phyloP scores from a whole-genome alignment of 2,329 filamentous ascomycete genomes.

The Sclerotinia glacialis region DNA sequence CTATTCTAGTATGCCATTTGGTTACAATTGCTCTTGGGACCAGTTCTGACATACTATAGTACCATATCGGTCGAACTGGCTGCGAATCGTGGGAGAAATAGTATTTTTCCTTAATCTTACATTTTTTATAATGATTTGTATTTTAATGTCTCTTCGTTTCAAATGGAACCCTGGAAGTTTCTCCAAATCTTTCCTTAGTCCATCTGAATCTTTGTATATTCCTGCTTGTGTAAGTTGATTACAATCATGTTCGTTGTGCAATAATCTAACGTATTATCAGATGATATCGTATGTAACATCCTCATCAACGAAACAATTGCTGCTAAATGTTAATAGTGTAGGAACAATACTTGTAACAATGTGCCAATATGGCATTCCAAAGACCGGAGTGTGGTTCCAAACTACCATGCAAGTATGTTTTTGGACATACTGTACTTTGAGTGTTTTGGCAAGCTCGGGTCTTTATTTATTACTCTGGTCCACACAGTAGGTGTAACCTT shows the following conservation, averaged over 20 bases:
- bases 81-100: slow-evolving; percentile 56
- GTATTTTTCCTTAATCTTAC: slow-evolving; percentile 63
- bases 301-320: neutral
- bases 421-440: slow-evolving; percentile 70
- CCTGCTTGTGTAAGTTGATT: slow-evolving; percentile 56
- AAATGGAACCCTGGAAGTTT: slow-evolving; percentile 68
- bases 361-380: slow-evolving; percentile 69
- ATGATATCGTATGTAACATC: slow-evolving; percentile 44
- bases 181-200: slow-evolving; percentile 68
- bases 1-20: slow-evolving; percentile 48
- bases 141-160: slow-evolving; percentile 67
- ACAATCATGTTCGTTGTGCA: neutral
- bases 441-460: slow-evolving; percentile 63
- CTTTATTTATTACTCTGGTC: slow-evolving; percentile 74
- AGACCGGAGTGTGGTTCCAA: slow-evolving; percentile 60
- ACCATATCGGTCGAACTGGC: slow-evolving; percentile 53
- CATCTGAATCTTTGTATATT: slow-evolving; percentile 75
- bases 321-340: slow-evolving; percentile 49
- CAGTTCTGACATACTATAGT: slow-evolving; percentile 40
- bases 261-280: slow-evolving; percentile 37
- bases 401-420: slow-evolving; percentile 62
- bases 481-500: slow-evolving; percentile 46
- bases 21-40: neutral
- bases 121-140: slow-evolving; percentile 61
- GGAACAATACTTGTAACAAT: slow-evolving; percentile 77